phyloP scores from a whole-genome alignment of 225 moss, liverwort and hornwort species.

The Thuidium tamariscinum region DNA sequence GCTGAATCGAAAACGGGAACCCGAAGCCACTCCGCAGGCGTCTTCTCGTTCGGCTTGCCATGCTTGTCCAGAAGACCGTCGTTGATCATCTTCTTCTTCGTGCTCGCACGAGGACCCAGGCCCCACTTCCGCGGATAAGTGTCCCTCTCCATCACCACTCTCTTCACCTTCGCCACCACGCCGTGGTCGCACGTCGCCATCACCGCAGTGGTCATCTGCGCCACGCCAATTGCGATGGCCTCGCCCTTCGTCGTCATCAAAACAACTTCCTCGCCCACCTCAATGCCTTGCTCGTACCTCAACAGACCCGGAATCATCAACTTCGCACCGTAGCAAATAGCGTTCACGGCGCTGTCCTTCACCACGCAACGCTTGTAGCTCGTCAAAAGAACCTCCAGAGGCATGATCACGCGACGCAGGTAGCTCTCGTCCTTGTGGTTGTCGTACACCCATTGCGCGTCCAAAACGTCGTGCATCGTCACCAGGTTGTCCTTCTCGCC shows the following conservation, averaged over 20 bases:
- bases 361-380: slow-evolving; percentile 91
- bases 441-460: slow-evolving; percentile 94
- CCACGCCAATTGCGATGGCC: slow-evolving; percentile 77
- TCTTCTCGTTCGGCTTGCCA: slow-evolving; percentile 89
- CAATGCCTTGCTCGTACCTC: slow-evolving; percentile 72
- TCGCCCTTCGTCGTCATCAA: slow-evolving; percentile 96
- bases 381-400: slow-evolving; percentile 79
- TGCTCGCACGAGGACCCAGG: slow-evolving; percentile 71
- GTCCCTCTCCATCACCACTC: slow-evolving; percentile 95
- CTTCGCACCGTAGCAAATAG: slow-evolving; percentile 95
- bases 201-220: slow-evolving; percentile 89
- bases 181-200: slow-evolving; percentile 99
- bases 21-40: slow-evolving; percentile 82
- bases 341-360: slow-evolving; percentile 92
- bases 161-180: slow-evolving; percentile 84
- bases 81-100: slow-evolving; percentile 89
- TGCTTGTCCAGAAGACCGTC: slow-evolving; percentile 85
- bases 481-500: slow-evolving; percentile 94
- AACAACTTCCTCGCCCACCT: slow-evolving; percentile 86
- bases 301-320: slow-evolving; percentile 89
- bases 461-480: slow-evolving; percentile 94
- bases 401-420: slow-evolving; percentile 84
- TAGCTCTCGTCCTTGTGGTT: slow-evolving; percentile 91
- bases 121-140: slow-evolving; percentile 96
- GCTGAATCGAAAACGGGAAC: slow-evolving; percentile 36